Evolutionary conservation across 1,284 basidiomycete species (phyloP).

Genomic region (Pseudozyma sp.): DNA sequence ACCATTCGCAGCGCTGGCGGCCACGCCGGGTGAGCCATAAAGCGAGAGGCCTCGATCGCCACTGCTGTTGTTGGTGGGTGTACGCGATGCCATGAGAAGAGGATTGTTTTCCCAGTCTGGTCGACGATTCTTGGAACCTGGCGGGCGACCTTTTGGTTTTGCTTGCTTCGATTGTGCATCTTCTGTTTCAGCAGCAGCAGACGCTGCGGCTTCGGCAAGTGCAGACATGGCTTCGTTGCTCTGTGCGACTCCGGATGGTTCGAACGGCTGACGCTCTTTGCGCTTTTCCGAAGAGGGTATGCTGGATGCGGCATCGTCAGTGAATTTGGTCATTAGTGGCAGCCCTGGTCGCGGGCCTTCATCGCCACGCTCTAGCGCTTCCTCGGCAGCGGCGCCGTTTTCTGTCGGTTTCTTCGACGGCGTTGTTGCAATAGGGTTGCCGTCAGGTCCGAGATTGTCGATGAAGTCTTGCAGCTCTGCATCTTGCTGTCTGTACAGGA

Average conservation of each 20-base stretch:
- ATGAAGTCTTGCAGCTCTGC: conserved; percentile 44
- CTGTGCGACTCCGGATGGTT: conserved; percentile 7
- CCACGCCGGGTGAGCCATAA: conserved; percentile 12
- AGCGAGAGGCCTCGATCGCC: conserved; percentile 25
- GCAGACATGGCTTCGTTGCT: conserved; percentile 32
- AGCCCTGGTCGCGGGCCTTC: conserved; percentile 26
- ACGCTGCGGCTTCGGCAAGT: conserved; percentile 25
- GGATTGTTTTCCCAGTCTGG: conserved; percentile 49
- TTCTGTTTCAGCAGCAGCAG: conserved; percentile 26
- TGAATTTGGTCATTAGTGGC: conserved; percentile 5
- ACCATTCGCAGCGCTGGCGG: background rate
- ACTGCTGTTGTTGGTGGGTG: conserved; percentile 7
- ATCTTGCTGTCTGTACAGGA: conserved; percentile 43
- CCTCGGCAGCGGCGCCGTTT: background rate
- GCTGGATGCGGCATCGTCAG: background rate
- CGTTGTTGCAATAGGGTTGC: conserved; percentile 5
- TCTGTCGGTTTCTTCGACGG: conserved; percentile 3
- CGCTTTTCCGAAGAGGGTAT: conserved; percentile 42
- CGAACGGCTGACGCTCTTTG: conserved; percentile 44
- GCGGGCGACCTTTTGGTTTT: conserved; percentile 36
- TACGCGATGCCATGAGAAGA: conserved; percentile 19
- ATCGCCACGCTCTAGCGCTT: conserved; percentile 10
- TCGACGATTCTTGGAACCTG: conserved; percentile 37
- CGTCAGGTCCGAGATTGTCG: conserved; percentile 27
- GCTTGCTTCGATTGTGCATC: conserved; percentile 11